A percentile compares a stretch with the other conserved stretches of the same genome.
Conservation (phyloP, 2,329 filamentous ascomycete genomes). For the Xylariaceae sp. region DNA sequence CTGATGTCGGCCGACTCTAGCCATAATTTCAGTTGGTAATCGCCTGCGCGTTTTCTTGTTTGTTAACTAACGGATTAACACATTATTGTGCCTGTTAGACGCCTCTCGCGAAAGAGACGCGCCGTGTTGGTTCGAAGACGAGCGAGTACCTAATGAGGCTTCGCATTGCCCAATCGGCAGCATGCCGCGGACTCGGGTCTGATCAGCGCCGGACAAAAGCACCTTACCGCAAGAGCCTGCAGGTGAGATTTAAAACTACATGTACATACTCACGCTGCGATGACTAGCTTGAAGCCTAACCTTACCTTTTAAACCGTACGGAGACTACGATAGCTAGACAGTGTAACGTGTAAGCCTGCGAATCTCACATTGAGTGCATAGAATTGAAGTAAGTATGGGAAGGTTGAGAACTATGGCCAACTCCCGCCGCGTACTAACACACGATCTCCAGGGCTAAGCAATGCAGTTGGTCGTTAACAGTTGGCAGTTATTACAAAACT, state of each 20-base stretch:
- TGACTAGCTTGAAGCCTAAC: no score
- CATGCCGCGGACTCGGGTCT: conserved; percentile 24
- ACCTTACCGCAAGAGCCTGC: conserved; percentile 17
- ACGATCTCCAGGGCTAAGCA: conserved; percentile 24
- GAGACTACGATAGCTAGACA: no score
- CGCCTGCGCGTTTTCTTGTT: no score
- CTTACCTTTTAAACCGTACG: no score
- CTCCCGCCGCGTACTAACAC: conserved; percentile 2
- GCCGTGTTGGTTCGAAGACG: no score
- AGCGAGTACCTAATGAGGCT: not conserved
- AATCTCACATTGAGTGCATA: no score
- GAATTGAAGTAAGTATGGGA: no score
- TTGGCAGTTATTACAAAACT: conserved; percentile 12
- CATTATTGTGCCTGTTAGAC: no score
- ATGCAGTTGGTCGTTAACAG: not conserved
- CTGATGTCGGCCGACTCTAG: no score
- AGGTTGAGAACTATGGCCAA: conserved; percentile 2
- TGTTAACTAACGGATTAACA: no score
- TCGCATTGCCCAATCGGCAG: conserved; percentile 24
- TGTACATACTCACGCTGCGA: conserved; percentile 9
- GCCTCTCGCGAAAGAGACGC: not conserved
- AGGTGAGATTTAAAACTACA: conserved; percentile 23
- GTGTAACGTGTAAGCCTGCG: no score
- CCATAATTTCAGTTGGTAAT: no score
- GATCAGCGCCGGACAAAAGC: conserved; percentile 4